These are phyloP conservation scores for Phytophthora crassamura DNA, from an alignment of 352 stramenopile species.

Conservation along the genomic window DNA sequence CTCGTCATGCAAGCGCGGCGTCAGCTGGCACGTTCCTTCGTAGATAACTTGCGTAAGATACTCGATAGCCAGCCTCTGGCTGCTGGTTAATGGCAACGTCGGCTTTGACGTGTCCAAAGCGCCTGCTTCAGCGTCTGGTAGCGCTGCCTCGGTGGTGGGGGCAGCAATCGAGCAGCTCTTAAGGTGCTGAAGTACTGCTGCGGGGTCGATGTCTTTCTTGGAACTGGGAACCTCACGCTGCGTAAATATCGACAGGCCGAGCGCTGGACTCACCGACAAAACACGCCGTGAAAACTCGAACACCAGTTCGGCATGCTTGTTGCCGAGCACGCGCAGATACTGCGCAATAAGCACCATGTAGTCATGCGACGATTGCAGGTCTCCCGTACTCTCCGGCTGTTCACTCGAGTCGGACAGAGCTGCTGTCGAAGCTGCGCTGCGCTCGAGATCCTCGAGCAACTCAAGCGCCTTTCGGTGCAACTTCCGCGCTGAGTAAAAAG, in stretches of 20 bases:
- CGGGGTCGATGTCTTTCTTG: slow-evolving; percentile 71
- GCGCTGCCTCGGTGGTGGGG: not conserved
- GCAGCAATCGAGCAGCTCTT: slow-evolving; percentile 58
- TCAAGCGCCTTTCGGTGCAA: slow-evolving; percentile 84
- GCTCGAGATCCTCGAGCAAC: slow-evolving; percentile 80
- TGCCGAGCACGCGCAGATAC: slow-evolving; percentile 70
- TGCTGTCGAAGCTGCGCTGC: slow-evolving; percentile 45
- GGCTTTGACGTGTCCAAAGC: slow-evolving; percentile 21
- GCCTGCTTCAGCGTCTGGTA: slow-evolving; percentile 10
- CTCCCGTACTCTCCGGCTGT: not conserved
- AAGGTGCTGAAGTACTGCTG: slow-evolving; percentile 67
- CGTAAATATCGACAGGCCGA: slow-evolving; percentile 84
- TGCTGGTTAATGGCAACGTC: slow-evolving; percentile 59
- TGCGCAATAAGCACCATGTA: slow-evolving; percentile 70
- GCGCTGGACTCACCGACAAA: slow-evolving; percentile 52
- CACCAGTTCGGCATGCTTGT: slow-evolving; percentile 72
- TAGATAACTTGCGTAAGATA: slow-evolving; percentile 82
- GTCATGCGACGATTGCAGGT: slow-evolving; percentile 47
- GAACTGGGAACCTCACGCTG: slow-evolving; percentile 53
- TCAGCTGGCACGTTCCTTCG: slow-evolving; percentile 36
- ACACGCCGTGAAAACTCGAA: slow-evolving; percentile 86
- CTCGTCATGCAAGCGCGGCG: slow-evolving; percentile 75
- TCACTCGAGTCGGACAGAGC: slow-evolving; percentile 10
- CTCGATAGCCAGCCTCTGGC: slow-evolving; percentile 77
- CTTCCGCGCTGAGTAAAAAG: slow-evolving; percentile 74